Evolutionary conservation across 495 filamentous ascomycete species (phyloP), one percentile per base, ranked within the genome.

Genomic region (Annulohypoxylon bovei): DNA sequence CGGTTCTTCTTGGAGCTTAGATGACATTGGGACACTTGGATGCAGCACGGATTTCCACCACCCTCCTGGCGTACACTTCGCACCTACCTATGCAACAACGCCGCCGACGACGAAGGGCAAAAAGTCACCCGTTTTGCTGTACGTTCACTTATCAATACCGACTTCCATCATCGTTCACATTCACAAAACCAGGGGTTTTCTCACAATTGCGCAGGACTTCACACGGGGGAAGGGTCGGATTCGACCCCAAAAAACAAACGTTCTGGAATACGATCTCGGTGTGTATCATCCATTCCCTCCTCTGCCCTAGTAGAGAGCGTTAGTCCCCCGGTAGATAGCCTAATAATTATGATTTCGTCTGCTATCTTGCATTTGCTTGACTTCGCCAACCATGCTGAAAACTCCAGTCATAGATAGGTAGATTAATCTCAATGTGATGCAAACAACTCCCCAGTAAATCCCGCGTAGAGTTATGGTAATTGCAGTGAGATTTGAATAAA

Each of bases 201-300:
- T 75, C 61, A 72, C 68, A 58, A 44, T 39, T 69, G 37, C 64
- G 46, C 68, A 72, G 68, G 61, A 63, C 65, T 46, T 39, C 50
- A n/a, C 58, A 14, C 23, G n/a, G 18, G 30, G 44, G 52, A 53
- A 3, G 53, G 8, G 11, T 25, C 42, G 3, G 35, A 23, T 30
- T 20, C 32, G 8, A n/a, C 30, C 18, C 25, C 22, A 56, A 40
- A 57, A 18, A 25, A 16, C 28, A 55, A 33, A 74, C 56, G 14
- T 50, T 5, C 28, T 20, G 57, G 18, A 32, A 69, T 65, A 70
- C 50, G 52, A 55, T 59, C 30, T 58, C 53, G 74, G 72, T 81
- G 81, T 82, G 40, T 81, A 72, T 70, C 65, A 47, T 67, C 71
- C 42, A 46, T 40, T 68, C 40, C 62, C 61, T 60, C 55, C 60